These are phyloP conservation scores for Leishmania gerbilli DNA, from an alignment of 208 protist species.

Conservation along the genomic window DNA sequence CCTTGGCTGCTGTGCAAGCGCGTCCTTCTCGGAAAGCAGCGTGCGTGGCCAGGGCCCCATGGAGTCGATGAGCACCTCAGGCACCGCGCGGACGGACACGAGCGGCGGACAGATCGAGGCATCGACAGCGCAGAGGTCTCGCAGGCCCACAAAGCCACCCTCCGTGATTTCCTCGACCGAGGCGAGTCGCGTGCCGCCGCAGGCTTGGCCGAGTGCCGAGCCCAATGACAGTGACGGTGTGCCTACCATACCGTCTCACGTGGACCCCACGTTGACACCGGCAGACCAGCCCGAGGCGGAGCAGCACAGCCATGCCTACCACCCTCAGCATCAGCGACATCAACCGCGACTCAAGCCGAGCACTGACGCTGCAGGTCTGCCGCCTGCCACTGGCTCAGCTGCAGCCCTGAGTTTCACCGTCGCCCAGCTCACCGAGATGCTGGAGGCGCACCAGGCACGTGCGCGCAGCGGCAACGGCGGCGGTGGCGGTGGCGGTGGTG, in stretches of 20 bases:
- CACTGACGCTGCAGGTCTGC: background rate
- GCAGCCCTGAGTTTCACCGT: conserved; percentile 27
- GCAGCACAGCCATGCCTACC: background rate
- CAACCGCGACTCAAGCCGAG: background rate
- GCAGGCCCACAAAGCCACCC: background rate
- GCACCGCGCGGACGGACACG: background rate
- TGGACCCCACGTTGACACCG: background rate
- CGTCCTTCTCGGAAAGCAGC: background rate
- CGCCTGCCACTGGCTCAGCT: background rate
- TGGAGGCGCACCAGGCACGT: conserved; percentile 15
- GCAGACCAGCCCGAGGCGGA: background rate
- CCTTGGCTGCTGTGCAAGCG: background rate
- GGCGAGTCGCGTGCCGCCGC: background rate
- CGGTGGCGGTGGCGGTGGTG: background rate
- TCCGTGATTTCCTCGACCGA: background rate
- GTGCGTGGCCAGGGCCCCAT: background rate
- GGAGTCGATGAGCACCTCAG: background rate
- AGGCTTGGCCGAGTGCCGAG: background rate
- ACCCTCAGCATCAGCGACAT: background rate
- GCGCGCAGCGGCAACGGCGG: background rate
- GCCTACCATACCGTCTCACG: background rate
- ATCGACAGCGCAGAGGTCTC: background rate
- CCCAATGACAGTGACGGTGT: background rate
- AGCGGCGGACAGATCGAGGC: background rate
- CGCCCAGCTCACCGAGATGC: conserved; percentile 22